Conservation (phyloP, 2,329 filamentous ascomycete species). For the Eutypella sp. region DNA sequence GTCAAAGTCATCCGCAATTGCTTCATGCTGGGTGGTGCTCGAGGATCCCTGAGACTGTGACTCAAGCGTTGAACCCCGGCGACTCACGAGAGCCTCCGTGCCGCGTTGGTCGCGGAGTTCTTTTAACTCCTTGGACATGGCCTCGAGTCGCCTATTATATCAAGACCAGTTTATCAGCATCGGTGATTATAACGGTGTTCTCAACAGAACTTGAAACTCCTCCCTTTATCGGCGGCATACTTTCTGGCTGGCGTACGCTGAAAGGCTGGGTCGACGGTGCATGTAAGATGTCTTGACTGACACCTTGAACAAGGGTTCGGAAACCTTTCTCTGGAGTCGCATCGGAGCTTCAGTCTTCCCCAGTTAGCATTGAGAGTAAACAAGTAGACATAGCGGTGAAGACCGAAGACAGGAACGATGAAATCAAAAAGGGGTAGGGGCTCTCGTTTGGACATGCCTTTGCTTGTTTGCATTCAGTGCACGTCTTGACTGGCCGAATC, state of each 20-base stretch:
- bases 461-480: conserved; percentile 28
- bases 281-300: conserved; percentile 21
- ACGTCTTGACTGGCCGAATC: conserved; percentile 22
- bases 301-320: conserved; percentile 27
- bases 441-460: conserved; percentile 14
- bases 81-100: conserved; percentile 6
- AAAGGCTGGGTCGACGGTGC: conserved; percentile 27
- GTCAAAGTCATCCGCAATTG: conserved; percentile 18
- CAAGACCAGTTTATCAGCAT: neutral
- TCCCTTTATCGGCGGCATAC: conserved; percentile 12
- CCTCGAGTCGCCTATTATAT: conserved; percentile 22
- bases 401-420: too few species aligned
- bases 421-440: neutral
- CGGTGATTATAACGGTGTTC: neutral
- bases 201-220: neutral
- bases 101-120: conserved; percentile 23
- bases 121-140: conserved; percentile 27
- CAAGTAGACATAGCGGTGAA: too few species aligned
- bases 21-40: conserved; percentile 6
- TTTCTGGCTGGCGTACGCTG: conserved; percentile 26
- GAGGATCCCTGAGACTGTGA: conserved; percentile 16
- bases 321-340: conserved; percentile 27
- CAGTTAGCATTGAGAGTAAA: too few species aligned
- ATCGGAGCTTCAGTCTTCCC: conserved; percentile 19
- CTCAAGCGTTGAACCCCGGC: conserved; percentile 14